Evolutionary conservation across 352 stramenopile genomes (phyloP).

Genomic region (Thalassiosira oceanica): DNA sequence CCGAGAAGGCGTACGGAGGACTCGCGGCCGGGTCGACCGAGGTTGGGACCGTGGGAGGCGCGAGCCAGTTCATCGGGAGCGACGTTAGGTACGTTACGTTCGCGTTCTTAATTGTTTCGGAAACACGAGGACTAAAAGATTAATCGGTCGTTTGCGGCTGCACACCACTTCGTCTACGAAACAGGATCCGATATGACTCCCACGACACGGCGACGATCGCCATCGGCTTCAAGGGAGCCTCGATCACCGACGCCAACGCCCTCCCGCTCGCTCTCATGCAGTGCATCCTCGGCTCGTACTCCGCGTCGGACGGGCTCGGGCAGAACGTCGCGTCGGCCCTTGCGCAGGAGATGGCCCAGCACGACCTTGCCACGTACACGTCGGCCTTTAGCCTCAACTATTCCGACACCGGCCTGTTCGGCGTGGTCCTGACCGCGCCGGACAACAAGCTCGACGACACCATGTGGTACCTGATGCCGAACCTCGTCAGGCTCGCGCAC

Average conservation of each 20-base stretch:
- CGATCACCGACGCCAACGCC: constrained; percentile 96
- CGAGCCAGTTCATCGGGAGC: constrained; percentile 82
- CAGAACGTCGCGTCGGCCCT: constrained; percentile 94
- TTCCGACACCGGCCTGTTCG: constrained; percentile 99
- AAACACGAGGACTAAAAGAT: background rate
- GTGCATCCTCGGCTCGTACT: constrained; percentile 82
- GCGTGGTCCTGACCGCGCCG: constrained; percentile 93
- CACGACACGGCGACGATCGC: constrained; percentile 89
- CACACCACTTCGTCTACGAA: background rate
- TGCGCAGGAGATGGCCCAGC: constrained; percentile 93
- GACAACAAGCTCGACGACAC: constrained; percentile 93
- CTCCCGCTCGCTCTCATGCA: constrained; percentile 99
- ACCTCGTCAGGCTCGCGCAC: constrained; percentile 93
- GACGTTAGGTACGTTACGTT: constrained; percentile 62
- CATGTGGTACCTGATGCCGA: constrained; percentile 93
- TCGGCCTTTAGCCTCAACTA: constrained; percentile 99
- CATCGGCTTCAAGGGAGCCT: constrained; percentile 96
- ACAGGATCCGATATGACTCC: constrained; percentile 74
- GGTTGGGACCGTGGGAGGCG: constrained; percentile 35
- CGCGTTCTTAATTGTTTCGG: constrained; percentile 3
- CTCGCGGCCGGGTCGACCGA: constrained; percentile 82
- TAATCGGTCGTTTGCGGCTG: background rate
- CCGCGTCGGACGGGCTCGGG: constrained; percentile 83
- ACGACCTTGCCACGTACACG: constrained; percentile 96
- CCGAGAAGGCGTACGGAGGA: constrained; percentile 94